phyloP scores from a whole-genome alignment of 345 rosid genomes.

The Clausena lansium region DNA sequence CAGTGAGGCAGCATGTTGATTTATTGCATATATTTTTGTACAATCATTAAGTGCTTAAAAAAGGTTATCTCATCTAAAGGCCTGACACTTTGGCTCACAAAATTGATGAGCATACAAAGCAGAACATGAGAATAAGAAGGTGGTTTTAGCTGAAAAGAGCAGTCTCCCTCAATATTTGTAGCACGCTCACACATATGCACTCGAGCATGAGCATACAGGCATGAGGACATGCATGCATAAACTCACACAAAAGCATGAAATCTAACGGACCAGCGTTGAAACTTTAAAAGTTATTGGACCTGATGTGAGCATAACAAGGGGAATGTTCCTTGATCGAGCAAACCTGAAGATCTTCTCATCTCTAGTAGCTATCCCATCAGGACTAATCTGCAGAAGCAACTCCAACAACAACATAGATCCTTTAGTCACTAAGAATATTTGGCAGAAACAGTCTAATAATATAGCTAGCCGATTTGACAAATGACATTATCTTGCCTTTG shows the following conservation, averaged over 20 bases:
- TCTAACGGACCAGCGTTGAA: neutral
- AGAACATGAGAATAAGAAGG: neutral
- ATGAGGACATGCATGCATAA: neutral
- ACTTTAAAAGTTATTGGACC: slow-evolving; percentile 35
- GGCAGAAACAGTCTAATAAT: neutral
- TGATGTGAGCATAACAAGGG: slow-evolving; percentile 90
- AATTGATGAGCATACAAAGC: neutral
- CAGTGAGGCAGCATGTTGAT: too few species aligned
- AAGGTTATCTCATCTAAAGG: neutral
- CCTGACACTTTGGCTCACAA: neutral
- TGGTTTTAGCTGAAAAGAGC: neutral
- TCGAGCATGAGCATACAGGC: neutral
- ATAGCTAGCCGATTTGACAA: neutral
- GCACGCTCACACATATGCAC: neutral
- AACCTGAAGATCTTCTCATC: slow-evolving; percentile 85
- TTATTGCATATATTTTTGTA: too few species aligned
- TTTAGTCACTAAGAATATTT: neutral
- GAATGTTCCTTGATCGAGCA: slow-evolving; percentile 71
- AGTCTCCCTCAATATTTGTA: neutral
- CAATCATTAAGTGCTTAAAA: too few species aligned
- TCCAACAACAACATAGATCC: slow-evolving; percentile 1
- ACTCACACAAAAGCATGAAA: neutral
- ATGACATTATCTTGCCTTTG: neutral
- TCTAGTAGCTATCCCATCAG: slow-evolving; percentile 67
- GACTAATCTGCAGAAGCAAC: slow-evolving; percentile 59